These are phyloP conservation scores for Ustilago bromivora DNA, from an alignment of 1,284 basidiomycete species.

Conservation along the genomic window DNA sequence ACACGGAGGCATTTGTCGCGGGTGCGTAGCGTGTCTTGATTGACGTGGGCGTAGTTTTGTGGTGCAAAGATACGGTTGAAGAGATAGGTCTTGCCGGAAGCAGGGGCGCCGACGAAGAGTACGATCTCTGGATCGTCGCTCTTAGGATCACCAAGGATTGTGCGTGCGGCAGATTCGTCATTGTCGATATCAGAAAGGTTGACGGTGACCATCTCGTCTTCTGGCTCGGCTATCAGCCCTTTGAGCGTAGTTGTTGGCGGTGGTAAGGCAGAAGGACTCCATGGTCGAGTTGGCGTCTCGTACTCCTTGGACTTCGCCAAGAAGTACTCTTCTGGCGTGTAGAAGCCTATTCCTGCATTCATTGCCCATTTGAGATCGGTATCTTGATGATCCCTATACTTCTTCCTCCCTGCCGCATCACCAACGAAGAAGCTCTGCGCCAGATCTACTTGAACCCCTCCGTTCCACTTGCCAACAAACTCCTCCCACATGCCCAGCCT, in stretches of 20 bases:
- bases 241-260: constrained; percentile 1
- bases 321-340: constrained; percentile 67
- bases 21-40: constrained; percentile 75
- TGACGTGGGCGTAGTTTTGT: constrained; percentile 74
- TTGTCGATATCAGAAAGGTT: constrained; percentile 12
- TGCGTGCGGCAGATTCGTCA: background rate
- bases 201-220: constrained; percentile 26
- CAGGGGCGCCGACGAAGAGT: constrained; percentile 88
- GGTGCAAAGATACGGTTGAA: constrained; percentile 79
- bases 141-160: constrained; percentile 10
- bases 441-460: constrained; percentile 37
- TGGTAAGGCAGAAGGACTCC: constrained; percentile 17
- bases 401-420: constrained; percentile 63
- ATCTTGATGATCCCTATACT: constrained; percentile 56
- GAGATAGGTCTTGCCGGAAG: constrained; percentile 87
- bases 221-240: constrained; percentile 19
- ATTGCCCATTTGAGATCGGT: constrained; percentile 66
- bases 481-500: constrained; percentile 55
- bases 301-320: constrained; percentile 29
- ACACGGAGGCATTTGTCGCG: constrained; percentile 80
- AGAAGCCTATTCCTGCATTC: constrained; percentile 62
- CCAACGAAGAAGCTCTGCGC: constrained; percentile 61
- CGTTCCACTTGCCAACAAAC: constrained; percentile 26
- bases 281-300: constrained; percentile 26
- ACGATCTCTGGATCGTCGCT: constrained; percentile 74